Conservation (phyloP, 352 stramenopile species). For the Phytophthora syringae region DNA sequence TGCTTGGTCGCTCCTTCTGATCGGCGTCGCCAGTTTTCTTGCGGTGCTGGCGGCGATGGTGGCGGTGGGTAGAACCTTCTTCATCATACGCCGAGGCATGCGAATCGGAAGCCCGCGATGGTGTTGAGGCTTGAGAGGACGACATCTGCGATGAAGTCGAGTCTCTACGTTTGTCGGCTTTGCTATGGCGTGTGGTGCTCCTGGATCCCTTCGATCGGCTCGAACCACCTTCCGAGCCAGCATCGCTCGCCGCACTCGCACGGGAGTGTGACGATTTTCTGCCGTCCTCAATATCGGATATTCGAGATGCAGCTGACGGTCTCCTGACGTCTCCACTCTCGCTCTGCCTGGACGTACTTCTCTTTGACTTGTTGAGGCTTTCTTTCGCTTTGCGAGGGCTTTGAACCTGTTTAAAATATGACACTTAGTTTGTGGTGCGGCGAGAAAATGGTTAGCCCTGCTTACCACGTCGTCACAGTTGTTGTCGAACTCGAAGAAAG, state of each 20-base stretch:
- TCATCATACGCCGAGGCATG: not conserved
- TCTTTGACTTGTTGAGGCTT: constrained; percentile 23
- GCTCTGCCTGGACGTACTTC: constrained; percentile 13
- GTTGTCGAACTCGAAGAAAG: constrained; percentile 68
- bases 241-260: constrained; percentile 7
- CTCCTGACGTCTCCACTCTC: constrained; percentile 10
- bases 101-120: constrained; percentile 12
- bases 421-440: not conserved
- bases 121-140: constrained; percentile 18
- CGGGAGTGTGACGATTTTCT: constrained; percentile 10
- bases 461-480: constrained; percentile 68
- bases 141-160: constrained; percentile 29
- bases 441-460: not conserved
- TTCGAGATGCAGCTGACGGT: constrained; percentile 12
- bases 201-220: constrained; percentile 31
- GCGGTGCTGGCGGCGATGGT: constrained; percentile 11
- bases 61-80: constrained; percentile 3
- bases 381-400: constrained; percentile 37
- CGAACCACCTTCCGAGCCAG: constrained; percentile 6
- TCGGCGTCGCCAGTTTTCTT: constrained; percentile 15
- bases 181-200: constrained; percentile 14
- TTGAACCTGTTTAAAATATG: constrained; percentile 25
- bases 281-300: constrained; percentile 5
- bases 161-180: constrained; percentile 16
- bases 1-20: constrained; percentile 21